These are phyloP conservation scores for Phialophora chinensis DNA, from an alignment of 2,329 filamentous ascomycete genomes.

Conservation along the genomic window DNA sequence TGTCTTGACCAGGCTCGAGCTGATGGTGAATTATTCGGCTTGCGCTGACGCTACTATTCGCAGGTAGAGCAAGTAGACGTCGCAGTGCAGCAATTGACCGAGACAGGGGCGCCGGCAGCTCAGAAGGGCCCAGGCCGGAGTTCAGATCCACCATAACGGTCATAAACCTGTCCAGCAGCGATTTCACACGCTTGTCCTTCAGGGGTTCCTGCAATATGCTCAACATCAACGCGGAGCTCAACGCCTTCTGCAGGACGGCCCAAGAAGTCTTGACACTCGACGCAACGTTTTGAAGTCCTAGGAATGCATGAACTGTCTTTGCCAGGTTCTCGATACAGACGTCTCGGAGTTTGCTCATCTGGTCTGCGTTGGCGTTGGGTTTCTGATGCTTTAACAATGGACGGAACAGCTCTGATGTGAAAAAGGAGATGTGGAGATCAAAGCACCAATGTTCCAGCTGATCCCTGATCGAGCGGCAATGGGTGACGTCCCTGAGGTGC, in stretches of 20 bases:
- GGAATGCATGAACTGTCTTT: constrained; percentile 25
- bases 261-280: constrained; percentile 10
- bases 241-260: constrained; percentile 14
- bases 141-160: constrained; percentile 10
- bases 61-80: constrained; percentile 5
- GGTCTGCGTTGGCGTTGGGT: constrained; percentile 34
- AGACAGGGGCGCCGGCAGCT: constrained; percentile 14
- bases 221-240: constrained; percentile 23
- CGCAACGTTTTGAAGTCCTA: constrained; percentile 23
- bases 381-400: constrained; percentile 60
- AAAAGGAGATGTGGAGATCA: constrained; percentile 66
- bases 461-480: constrained; percentile 50
- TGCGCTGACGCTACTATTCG: constrained; percentile 6
- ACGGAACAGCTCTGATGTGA: constrained; percentile 65
- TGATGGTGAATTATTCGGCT: constrained; percentile 5
- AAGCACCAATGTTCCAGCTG: constrained; percentile 65
- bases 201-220: constrained; percentile 18
- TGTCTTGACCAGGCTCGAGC: not conserved
- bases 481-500: constrained; percentile 61
- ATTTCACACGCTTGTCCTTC: not conserved
- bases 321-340: constrained; percentile 20
- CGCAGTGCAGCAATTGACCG: constrained; percentile 7
- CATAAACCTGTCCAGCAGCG: constrained; percentile 11
- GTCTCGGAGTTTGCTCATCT: constrained; percentile 8
- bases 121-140: constrained; percentile 9